Conservation (phyloP, 2,329 filamentous ascomycete species). For the Tolypocladium album region DNA sequence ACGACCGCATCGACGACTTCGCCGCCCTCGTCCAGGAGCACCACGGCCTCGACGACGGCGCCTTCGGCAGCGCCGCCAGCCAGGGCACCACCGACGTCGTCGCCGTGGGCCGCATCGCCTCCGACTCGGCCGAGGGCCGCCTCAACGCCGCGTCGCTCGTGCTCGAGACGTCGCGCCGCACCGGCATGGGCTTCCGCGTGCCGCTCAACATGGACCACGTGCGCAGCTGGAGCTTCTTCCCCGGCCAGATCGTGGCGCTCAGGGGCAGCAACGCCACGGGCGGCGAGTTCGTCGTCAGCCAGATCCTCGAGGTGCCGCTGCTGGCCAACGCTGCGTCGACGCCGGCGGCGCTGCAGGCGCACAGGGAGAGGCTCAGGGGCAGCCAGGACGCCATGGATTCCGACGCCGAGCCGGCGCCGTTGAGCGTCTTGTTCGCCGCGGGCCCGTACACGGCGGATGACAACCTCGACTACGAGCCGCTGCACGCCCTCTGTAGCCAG, state of each 20-base stretch:
- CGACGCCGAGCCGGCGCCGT: constrained; percentile 42
- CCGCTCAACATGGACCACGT: constrained; percentile 66
- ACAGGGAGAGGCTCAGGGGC: constrained; percentile 58
- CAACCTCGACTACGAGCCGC: constrained; percentile 80
- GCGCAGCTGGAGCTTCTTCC: constrained; percentile 72
- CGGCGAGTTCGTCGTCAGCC: constrained; percentile 66
- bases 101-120: constrained; percentile 84
- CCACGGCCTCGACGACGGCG: constrained; percentile 64
- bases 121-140: constrained; percentile 75
- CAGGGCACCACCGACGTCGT: constrained; percentile 81
- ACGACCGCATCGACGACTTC: constrained; percentile 92
- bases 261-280: constrained; percentile 81
- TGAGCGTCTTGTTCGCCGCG: constrained; percentile 68
- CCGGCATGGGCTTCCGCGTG: constrained; percentile 71
- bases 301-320: constrained; percentile 65
- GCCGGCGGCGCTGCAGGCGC: constrained; percentile 51
- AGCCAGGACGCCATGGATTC: constrained; percentile 52
- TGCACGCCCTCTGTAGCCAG: constrained; percentile 70
- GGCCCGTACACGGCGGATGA: constrained; percentile 91
- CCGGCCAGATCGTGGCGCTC: constrained; percentile 85
- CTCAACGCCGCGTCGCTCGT: constrained; percentile 78
- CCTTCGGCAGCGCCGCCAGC: constrained; percentile 77
- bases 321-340: constrained; percentile 65
- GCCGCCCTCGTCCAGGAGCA: constrained; percentile 61
- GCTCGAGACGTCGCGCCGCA: constrained; percentile 76